Evolutionary conservation across 208 protist species (phyloP).

Genomic region (Acanthamoeba royreba): DNA sequence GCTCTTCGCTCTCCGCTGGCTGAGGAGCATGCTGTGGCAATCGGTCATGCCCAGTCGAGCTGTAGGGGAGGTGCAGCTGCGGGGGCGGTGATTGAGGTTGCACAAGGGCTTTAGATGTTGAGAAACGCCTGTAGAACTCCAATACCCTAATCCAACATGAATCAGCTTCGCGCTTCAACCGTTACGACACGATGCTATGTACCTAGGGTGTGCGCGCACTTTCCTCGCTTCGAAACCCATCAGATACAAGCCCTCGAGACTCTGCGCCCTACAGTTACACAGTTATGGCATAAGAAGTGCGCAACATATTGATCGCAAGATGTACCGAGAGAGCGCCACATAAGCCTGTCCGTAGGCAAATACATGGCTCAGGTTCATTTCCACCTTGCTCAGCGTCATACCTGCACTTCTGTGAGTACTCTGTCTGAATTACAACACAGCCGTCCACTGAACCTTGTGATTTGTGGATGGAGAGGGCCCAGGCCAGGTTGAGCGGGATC

Average conservation of each 20-base stretch:
- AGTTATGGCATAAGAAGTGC: no score
- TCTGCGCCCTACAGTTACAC: not conserved
- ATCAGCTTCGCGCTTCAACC: not conserved
- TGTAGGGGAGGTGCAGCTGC: not conserved
- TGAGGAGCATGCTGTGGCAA: no score
- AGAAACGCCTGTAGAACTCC: not conserved
- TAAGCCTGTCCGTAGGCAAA: constrained; percentile 47
- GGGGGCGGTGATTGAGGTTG: not conserved
- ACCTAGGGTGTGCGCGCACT: not conserved
- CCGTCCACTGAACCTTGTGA: constrained; percentile 80
- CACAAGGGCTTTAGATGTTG: not conserved
- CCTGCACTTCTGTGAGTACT: no score
- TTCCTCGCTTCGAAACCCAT: constrained; percentile 9
- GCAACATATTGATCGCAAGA: not conserved
- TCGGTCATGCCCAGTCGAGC: no score
- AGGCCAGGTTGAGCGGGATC: constrained; percentile 92
- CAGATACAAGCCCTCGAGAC: constrained; percentile 13
- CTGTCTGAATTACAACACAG: no score
- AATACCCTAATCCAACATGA: not conserved
- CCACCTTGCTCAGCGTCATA: constrained; percentile 40
- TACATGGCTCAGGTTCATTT: constrained; percentile 34
- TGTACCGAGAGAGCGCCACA: constrained; percentile 14
- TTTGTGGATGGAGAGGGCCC: constrained; percentile 95
- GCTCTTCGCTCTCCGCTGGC: no score
- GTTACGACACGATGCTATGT: not conserved